Evolutionary conservation across 805 yeast species (phyloP), one percentile per base, ranked within the genome.

Genomic region (Candida xiaguanensis): DNA sequence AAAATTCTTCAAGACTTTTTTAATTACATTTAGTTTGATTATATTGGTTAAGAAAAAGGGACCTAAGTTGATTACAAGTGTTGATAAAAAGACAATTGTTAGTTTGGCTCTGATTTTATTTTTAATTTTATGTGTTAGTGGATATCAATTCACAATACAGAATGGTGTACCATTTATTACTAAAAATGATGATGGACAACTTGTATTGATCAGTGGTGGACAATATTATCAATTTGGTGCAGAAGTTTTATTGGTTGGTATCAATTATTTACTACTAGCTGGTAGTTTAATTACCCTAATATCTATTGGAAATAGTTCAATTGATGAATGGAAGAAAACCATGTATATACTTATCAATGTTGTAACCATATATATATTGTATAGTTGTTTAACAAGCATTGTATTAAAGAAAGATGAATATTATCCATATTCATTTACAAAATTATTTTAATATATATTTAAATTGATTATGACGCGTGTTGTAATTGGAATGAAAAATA

Each of bases 211-310:
- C 40, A 74, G 84, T 42, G 87, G 87, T 11, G 88, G 86, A 3
- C 58, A 62, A 3, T 75, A 72, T 40, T 79, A 78, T 67, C 91
- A 84, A 59, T 78, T 83, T 58, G 91, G 93, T 0, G 59, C 75
- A 3, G 95, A 85, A 53, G 70, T 80, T 3, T 51, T 78, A 4
- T 55, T 81, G 2, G 72, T 82, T 6, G 71, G 76, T 2, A 55
- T 50, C 2, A 63, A 75, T 46, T 85, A 85, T 49, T 45, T 72
- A 5, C 48, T 59, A 0, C 62, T 84, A 46, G 76, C 74, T 0
- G 37, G 58, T 0, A 43, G 69, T 4, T 37, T 75, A n/a, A 50
- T 75, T 8, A 38, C 52, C 0, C 55, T 84, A 31, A 62, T 75
- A 4, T 53, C 59, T 18, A 45, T 51, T 40, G 79, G 60, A 51